These are phyloP conservation scores for Diaporthe sp. DNA, from an alignment of 2,329 filamentous ascomycete genomes.

Conservation along the genomic window DNA sequence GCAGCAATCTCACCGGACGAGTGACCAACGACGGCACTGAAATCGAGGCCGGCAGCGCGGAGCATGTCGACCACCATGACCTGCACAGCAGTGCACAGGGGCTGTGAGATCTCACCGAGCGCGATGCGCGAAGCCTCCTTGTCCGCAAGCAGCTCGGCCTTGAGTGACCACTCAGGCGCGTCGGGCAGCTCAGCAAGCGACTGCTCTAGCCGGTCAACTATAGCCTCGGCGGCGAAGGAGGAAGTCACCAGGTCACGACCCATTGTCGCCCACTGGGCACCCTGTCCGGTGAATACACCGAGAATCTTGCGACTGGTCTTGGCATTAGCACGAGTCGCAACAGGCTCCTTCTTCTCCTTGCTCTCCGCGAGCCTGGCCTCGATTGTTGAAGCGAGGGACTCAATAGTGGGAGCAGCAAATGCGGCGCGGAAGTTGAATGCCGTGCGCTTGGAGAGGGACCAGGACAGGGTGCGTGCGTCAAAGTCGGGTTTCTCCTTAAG, in stretches of 20 bases:
- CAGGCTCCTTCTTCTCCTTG: background rate
- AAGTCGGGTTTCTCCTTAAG: conserved; percentile 36
- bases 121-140: conserved; percentile 37
- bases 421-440: conserved; percentile 20
- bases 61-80: conserved; percentile 54
- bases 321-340: background rate
- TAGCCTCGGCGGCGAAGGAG: conserved; percentile 41
- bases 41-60: conserved; percentile 41
- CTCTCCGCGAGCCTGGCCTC: background rate
- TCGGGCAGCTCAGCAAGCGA: conserved; percentile 21
- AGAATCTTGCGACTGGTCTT: background rate
- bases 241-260: conserved; percentile 49
- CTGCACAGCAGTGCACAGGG: conserved; percentile 56
- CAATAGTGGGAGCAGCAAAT: conserved; percentile 38
- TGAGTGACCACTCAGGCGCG: conserved; percentile 35
- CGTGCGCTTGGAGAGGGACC: conserved; percentile 25
- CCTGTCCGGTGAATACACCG: conserved; percentile 52
- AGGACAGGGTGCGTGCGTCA: conserved; percentile 10
- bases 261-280: conserved; percentile 52
- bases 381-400: conserved; percentile 12
- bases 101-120: conserved; percentile 36
- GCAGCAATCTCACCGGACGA: conserved; percentile 44
- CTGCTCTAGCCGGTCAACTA: conserved; percentile 20
- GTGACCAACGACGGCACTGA: conserved; percentile 48
- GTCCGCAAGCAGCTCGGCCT: conserved; percentile 27